phyloP scores from a whole-genome alignment of 2,329 filamentous ascomycete genomes.

The Cladosporium sp. region DNA sequence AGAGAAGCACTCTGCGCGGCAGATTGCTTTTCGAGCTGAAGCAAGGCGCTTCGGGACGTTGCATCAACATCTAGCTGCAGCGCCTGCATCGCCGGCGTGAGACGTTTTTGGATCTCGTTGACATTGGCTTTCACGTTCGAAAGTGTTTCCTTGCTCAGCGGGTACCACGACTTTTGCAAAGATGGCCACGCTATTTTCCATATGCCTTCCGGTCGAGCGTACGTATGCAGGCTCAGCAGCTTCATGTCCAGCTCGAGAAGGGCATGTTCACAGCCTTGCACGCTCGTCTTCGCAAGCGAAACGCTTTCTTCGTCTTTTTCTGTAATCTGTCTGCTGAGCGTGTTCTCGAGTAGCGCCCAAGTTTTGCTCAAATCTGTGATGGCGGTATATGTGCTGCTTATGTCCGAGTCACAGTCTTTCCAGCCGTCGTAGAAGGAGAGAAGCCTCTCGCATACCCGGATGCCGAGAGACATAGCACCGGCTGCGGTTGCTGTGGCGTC shows the following conservation, averaged over 20 bases:
- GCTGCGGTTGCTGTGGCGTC: constrained; percentile 1
- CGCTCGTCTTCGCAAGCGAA: constrained; percentile 6
- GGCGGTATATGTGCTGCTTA: constrained; percentile 8
- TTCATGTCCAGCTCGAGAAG: constrained; percentile 12
- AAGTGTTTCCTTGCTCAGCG: too few relatives aligned
- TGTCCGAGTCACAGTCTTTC: constrained; percentile 12
- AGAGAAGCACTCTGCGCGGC: too few relatives aligned
- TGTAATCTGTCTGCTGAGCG: background rate
- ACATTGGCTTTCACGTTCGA: too few relatives aligned
- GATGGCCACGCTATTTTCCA: constrained; percentile 9
- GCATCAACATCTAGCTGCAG: too few relatives aligned
- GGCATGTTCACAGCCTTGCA: constrained; percentile 6
- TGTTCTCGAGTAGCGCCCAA: constrained; percentile 4
- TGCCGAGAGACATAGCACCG: constrained; percentile 14
- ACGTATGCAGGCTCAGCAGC: constrained; percentile 3
- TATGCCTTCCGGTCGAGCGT: constrained; percentile 4
- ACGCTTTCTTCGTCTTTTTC: constrained; percentile 6
- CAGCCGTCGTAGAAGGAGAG: constrained; percentile 13
- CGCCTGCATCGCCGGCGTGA: too few relatives aligned
- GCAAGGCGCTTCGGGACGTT: too few relatives aligned
- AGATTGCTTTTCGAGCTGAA: too few relatives aligned
- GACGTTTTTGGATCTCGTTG: too few relatives aligned
- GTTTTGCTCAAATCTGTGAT: constrained; percentile 13
- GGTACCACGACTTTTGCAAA: background rate
- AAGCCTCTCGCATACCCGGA: constrained; percentile 15